Conservation (phyloP, 2,329 filamentous ascomycete genomes). For the Claviceps humidiphila region DNA sequence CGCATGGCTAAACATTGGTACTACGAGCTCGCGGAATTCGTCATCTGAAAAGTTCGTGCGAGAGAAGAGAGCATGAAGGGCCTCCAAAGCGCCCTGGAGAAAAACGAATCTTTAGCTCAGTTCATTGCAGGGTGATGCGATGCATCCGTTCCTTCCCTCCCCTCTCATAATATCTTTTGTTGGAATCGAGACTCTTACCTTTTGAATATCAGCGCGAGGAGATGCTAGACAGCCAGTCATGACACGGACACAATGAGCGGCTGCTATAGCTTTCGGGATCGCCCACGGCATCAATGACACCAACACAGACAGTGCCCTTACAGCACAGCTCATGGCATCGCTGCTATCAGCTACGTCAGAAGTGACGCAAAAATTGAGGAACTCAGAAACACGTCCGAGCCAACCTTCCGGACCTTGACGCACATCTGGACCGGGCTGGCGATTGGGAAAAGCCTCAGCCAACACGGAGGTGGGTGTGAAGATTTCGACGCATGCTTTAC, state of each 20-base stretch:
- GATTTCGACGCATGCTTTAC: constrained; percentile 83
- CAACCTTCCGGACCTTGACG: constrained; percentile 76
- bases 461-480: constrained; percentile 72
- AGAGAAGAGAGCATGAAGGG: constrained; percentile 69
- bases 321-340: constrained; percentile 54
- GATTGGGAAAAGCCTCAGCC: constrained; percentile 59
- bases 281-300: constrained; percentile 77
- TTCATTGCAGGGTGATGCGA: neutral
- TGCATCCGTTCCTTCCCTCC: too few relatives aligned
- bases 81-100: constrained; percentile 60
- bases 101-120: constrained; percentile 8
- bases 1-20: constrained; percentile 62
- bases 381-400: constrained; percentile 62
- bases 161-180: too few relatives aligned
- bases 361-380: constrained; percentile 61
- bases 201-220: constrained; percentile 57
- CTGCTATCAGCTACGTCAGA: constrained; percentile 51
- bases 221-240: constrained; percentile 61
- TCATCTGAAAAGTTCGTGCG: constrained; percentile 61
- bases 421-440: constrained; percentile 54
- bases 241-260: constrained; percentile 54
- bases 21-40: constrained; percentile 66
- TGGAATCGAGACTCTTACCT: constrained; percentile 31
- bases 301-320: constrained; percentile 66
- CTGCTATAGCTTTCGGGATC: constrained; percentile 66